These are phyloP conservation scores for Ascochyta fabae DNA, from an alignment of 2,329 filamentous ascomycete species.

Conservation along the genomic window DNA sequence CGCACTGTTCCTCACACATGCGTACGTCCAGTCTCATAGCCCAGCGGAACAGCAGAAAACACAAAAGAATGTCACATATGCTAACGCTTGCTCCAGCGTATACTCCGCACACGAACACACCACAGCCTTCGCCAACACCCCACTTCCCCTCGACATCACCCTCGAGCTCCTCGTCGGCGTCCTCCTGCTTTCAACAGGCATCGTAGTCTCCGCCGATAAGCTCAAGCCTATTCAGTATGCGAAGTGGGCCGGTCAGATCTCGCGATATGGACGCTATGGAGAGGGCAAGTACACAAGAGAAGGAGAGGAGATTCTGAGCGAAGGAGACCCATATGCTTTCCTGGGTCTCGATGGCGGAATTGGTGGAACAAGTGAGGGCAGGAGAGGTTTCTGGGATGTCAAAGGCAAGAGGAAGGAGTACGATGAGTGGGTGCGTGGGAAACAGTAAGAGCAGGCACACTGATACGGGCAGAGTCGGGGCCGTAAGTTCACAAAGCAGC, in stretches of 20 bases:
- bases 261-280: slow-evolving; percentile 71
- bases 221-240: slow-evolving; percentile 86
- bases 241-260: slow-evolving; percentile 82
- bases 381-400: slow-evolving; percentile 87
- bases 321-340: slow-evolving; percentile 78
- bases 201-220: slow-evolving; percentile 77
- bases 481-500: too few relatives aligned
- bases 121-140: slow-evolving; percentile 64
- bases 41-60: background rate
- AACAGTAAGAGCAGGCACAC: slow-evolving; percentile 17
- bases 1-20: slow-evolving; percentile 80
- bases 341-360: slow-evolving; percentile 61
- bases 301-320: slow-evolving; percentile 69
- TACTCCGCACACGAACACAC: slow-evolving; percentile 97
- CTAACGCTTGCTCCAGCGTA: slow-evolving; percentile 65
- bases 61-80: slow-evolving; percentile 11
- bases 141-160: slow-evolving; percentile 82
- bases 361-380: slow-evolving; percentile 68
- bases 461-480: background rate
- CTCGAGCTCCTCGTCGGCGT: slow-evolving; percentile 85
- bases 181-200: slow-evolving; percentile 78
- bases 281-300: slow-evolving; percentile 65
- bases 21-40: slow-evolving; percentile 64
- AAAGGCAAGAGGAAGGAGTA: slow-evolving; percentile 83
- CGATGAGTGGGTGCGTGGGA: slow-evolving; percentile 70